Evolutionary conservation across 192 early-diverging fungal species (phyloP).

Genomic region (Coemansia sp.): DNA sequence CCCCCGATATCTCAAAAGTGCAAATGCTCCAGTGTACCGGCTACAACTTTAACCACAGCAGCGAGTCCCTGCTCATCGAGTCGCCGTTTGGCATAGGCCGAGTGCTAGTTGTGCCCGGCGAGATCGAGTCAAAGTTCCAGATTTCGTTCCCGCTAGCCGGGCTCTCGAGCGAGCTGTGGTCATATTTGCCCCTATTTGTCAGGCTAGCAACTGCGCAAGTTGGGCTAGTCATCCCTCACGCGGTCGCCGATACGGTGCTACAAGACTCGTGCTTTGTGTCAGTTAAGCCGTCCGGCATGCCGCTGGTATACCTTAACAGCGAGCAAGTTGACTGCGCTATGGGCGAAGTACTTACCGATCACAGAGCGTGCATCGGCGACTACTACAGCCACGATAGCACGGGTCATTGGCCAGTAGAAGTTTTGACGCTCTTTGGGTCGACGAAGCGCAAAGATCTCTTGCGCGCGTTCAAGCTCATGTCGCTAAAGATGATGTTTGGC

Average conservation of each 20-base stretch:
- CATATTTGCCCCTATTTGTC: conserved; percentile 45
- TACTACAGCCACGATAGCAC: conserved; percentile 9
- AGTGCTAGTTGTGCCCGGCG: conserved; percentile 27
- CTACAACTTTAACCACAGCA: conserved; percentile 24
- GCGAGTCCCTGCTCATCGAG: neutral
- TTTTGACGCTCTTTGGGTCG: conserved; percentile 46
- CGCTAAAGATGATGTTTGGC: conserved; percentile 53
- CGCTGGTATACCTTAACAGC: conserved; percentile 36
- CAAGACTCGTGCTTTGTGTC: conserved; percentile 23
- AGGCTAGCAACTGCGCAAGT: conserved; percentile 23
- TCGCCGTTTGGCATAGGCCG: conserved; percentile 48
- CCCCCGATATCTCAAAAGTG: conserved; percentile 61
- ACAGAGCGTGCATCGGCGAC: conserved; percentile 40
- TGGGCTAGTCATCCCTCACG: conserved; percentile 37
- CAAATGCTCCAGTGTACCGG: conserved; percentile 27
- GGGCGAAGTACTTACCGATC: conserved; percentile 19
- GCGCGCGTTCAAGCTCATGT: conserved; percentile 32
- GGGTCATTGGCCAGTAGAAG: conserved; percentile 48
- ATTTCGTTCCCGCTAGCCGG: conserved; percentile 45
- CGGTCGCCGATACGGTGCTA: conserved; percentile 15
- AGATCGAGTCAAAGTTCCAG: conserved; percentile 33
- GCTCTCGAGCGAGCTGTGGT: conserved; percentile 33
- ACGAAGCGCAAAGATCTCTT: conserved; percentile 20
- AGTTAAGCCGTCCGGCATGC: conserved; percentile 39
- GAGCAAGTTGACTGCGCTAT: conserved; percentile 36